Base-by-base conservation (phyloP, 1,284 basidiomycete species). In the Sporisorium sorghi region DNA sequence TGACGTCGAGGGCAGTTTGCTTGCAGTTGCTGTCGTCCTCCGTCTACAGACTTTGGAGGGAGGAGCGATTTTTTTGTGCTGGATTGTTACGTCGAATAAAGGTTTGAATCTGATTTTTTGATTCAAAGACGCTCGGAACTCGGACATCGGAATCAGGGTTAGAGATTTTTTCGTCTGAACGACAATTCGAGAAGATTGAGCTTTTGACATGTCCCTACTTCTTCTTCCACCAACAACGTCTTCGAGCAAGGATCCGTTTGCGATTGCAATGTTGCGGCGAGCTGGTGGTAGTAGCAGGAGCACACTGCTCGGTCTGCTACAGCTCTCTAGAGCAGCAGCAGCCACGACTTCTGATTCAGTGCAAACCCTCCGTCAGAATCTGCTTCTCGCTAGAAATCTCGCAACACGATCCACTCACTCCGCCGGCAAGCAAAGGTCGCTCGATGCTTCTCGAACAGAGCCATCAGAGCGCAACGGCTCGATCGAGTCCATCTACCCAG, bases 401-500 rank as follows among this genome's bases (percentile, higher is more conserved):
- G 44, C 54, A 47, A 39, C 44, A 0, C 32, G n/a, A 23, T n/a
- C 43, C 17, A 17, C 44, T 3, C 17, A 24, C 12, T 37, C 24
- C 11, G 15, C 35, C 12, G 44, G 19, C 12, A 47, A 39, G 35
- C 33, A 48, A 37, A 47, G 33, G 17, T 39, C 24, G 17, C 42
- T 40, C 15, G n/a, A 54, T 23, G 24, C 15, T 17, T 2, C n/a
- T 30, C 54, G 30, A 5, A 11, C 7, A 21, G 42, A 14, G 12
- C 12, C 40, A 24, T 21, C 40, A 24, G 0, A 12, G 2, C 28
- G n/a, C n/a, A n/a, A n/a, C n/a, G n/a, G 5, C n/a, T 9, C 35
- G 8, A 39, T 21, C 47, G 32, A 37, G 17, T 15, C 70, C 1
- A 73, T 73, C 58, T 73, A 69, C 47, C 71, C 71, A 12, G 46